phyloP scores from a whole-genome alignment of 2,329 filamentous ascomycete genomes.

The Aureobasidium sp. region DNA sequence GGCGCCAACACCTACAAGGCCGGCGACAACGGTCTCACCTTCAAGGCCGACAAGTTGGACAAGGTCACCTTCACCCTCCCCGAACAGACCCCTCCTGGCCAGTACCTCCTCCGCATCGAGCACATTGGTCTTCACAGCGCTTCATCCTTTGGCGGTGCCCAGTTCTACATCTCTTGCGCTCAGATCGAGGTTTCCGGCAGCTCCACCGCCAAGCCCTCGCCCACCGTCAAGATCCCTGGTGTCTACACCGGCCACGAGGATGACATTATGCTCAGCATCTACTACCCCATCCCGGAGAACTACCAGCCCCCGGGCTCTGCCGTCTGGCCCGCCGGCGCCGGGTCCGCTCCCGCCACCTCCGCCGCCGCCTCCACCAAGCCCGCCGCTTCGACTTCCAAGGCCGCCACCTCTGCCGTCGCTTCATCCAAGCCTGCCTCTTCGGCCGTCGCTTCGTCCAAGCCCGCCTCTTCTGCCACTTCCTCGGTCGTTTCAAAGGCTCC shows the following conservation, averaged over 20 bases:
- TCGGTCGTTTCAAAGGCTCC: too few species aligned
- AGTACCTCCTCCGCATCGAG: conserved; percentile 51
- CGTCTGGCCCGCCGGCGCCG: conserved; percentile 27
- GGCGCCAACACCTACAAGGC: conserved; percentile 25
- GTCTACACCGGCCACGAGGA: conserved; percentile 20
- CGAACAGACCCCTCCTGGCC: conserved; percentile 44
- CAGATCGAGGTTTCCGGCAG: conserved; percentile 22
- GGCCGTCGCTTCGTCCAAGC: conserved; percentile 18
- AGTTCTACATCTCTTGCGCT: conserved; percentile 35
- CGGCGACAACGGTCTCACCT: conserved; percentile 45
- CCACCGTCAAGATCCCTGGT: conserved; percentile 19
- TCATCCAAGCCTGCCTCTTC: conserved; percentile 18
- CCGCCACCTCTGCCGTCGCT: conserved; percentile 15
- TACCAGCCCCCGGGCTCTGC: conserved; percentile 41
- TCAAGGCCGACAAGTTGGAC: conserved; percentile 32
- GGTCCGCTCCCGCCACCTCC: conserved; percentile 21
- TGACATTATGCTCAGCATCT: conserved; percentile 21
- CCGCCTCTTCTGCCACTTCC: background rate
- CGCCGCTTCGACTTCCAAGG: conserved; percentile 18
- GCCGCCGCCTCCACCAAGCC: conserved; percentile 9
- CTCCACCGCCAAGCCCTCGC: background rate
- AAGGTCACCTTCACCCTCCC: conserved; percentile 36
- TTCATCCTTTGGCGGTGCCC: conserved; percentile 37
- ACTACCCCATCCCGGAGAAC: conserved; percentile 24
- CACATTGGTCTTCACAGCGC: conserved; percentile 50